These are phyloP conservation scores for Suhomyces prunicola DNA, from an alignment of 805 yeast species.

Conservation along the genomic window DNA sequence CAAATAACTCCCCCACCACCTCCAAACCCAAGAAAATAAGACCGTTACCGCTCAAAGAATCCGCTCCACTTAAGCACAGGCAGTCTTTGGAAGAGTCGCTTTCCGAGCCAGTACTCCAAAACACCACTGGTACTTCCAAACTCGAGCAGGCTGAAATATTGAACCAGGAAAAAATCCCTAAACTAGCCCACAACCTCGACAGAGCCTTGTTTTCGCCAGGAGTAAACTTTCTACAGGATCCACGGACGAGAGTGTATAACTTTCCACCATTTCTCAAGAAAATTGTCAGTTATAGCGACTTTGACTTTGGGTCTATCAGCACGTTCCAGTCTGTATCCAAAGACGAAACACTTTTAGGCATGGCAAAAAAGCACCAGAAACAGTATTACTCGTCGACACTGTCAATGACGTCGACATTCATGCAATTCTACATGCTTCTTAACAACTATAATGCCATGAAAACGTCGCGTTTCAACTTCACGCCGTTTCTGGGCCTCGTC, in stretches of 20 bases:
- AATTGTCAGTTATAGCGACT: constrained; percentile 62
- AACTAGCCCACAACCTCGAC: constrained; percentile 62
- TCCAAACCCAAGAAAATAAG: background rate
- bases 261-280: constrained; percentile 58
- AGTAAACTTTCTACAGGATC: constrained; percentile 76
- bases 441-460: constrained; percentile 36
- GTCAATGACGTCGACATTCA: constrained; percentile 73
- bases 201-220: constrained; percentile 76
- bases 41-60: background rate
- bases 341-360: constrained; percentile 50
- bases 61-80: background rate
- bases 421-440: constrained; percentile 71
- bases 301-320: constrained; percentile 57
- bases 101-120: constrained; percentile 1
- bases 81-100: background rate
- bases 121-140: background rate
- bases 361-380: constrained; percentile 40
- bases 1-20: background rate
- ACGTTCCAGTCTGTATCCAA: constrained; percentile 64
- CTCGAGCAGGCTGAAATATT: constrained; percentile 17
- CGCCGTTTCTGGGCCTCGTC: constrained; percentile 7
- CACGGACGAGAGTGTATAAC: constrained; percentile 70
- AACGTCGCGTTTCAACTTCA: constrained; percentile 25
- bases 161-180: constrained; percentile 43
- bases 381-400: constrained; percentile 78